A percentile compares a stretch with the other conserved stretches of the same genome.
Evolutionary conservation across 306 rosid species (phyloP).

Genomic region (Rosa rugosa): DNA sequence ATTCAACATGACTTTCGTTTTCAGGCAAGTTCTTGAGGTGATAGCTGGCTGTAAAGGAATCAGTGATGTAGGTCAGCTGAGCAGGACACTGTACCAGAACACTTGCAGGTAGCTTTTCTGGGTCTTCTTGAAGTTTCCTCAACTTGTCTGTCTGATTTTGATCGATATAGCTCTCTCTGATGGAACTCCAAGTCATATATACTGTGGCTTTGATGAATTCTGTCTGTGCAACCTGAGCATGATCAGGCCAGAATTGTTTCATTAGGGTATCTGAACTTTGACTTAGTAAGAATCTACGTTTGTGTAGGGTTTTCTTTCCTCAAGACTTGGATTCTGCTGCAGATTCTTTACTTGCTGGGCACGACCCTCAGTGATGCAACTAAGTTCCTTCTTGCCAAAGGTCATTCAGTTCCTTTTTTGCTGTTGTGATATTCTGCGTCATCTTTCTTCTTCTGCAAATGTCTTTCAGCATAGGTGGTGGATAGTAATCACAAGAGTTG

Average conservation of each 20-base stretch:
- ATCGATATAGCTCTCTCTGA: background rate
- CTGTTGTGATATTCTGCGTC: conserved; percentile 12
- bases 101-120: conserved; percentile 72
- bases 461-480: background rate
- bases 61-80: conserved; percentile 52
- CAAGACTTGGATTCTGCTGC: conserved; percentile 88
- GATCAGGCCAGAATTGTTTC: background rate
- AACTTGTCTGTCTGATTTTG: background rate
- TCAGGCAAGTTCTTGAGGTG: conserved; percentile 94
- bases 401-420: conserved; percentile 16
- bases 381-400: conserved; percentile 8
- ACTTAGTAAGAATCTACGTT: conserved; percentile 1
- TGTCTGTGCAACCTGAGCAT: background rate
- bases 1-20: conserved; percentile 22
- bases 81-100: conserved; percentile 75
- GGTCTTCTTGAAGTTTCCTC: conserved; percentile 5
- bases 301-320: conserved; percentile 87
- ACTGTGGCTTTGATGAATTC: background rate
- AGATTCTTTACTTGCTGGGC: conserved; percentile 60
- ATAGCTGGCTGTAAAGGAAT: conserved; percentile 85
- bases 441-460: background rate
- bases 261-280: background rate
- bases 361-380: conserved; percentile 27
- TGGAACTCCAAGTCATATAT: background rate
- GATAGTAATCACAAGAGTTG: conserved; percentile 3